These are phyloP conservation scores for Neurospora tetrasperma DNA, from an alignment of 495 filamentous ascomycete species.

Conservation along the genomic window DNA sequence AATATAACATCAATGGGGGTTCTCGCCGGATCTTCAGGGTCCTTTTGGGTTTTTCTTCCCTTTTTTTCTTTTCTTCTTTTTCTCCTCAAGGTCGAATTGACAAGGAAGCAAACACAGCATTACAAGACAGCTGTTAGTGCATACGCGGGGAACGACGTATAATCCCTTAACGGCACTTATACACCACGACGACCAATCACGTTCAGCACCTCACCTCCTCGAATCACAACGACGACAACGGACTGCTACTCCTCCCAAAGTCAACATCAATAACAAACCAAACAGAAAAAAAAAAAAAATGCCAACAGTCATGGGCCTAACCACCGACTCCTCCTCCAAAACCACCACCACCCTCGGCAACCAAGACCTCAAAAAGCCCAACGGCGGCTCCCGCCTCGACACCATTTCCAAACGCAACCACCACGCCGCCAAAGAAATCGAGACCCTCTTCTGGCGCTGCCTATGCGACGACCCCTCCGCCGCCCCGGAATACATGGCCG, in stretches of 20 bases:
- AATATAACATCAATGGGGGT: neutral
- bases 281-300: neutral
- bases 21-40: neutral
- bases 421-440: conserved; percentile 22
- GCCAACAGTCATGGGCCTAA: conserved; percentile 21
- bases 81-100: neutral
- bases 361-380: conserved; percentile 28
- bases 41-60: neutral
- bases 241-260: neutral
- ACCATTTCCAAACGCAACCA: conserved; percentile 32
- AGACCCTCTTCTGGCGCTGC: conserved; percentile 27
- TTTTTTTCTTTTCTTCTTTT: neutral
- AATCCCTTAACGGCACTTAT: neutral
- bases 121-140: neutral
- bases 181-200: neutral
- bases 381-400: conserved; percentile 21
- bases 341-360: conserved; percentile 15
- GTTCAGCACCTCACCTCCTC: neutral
- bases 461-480: conserved; percentile 24
- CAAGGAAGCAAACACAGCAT: neutral
- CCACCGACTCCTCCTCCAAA: conserved; percentile 12
- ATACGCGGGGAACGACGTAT: neutral
- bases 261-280: neutral
- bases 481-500: conserved; percentile 24
- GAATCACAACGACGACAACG: neutral